Evolutionary conservation across 371 early-diverging fungal species (phyloP).

Genomic region (Blakeslea trispora): DNA sequence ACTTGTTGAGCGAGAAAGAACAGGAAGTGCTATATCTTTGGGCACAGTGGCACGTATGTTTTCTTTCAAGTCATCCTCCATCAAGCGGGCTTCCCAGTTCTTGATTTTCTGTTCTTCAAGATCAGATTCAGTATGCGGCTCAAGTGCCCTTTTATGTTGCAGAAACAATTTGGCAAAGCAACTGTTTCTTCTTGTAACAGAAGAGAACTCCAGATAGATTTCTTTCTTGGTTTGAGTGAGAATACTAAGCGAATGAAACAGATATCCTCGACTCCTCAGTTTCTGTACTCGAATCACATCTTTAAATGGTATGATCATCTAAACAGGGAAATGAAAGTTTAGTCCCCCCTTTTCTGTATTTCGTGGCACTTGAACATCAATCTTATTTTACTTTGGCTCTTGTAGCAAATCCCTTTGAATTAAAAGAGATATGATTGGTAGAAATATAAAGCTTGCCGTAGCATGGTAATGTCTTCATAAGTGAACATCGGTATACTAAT

Average conservation of each 20-base stretch:
- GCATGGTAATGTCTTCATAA: constrained; percentile 52
- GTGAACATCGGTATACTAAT: constrained; percentile 48
- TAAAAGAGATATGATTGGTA: constrained; percentile 64
- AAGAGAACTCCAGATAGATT: constrained; percentile 48
- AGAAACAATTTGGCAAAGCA: constrained; percentile 47
- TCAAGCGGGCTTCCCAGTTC: constrained; percentile 36
- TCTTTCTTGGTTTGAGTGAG: constrained; percentile 28
- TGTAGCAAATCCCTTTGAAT: constrained; percentile 62
- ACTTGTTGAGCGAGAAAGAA: constrained; percentile 22
- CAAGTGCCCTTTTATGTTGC: constrained; percentile 25
- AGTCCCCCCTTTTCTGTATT: no score
- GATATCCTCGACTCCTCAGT: constrained; percentile 42
- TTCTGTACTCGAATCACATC: constrained; percentile 48
- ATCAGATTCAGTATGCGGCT: constrained; percentile 16
- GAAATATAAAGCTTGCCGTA: constrained; percentile 74
- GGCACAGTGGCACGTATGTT: constrained; percentile 9
- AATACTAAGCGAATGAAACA: constrained; percentile 21
- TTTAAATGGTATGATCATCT: constrained; percentile 49
- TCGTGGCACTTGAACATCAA: no score
- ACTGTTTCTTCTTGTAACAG: constrained; percentile 41
- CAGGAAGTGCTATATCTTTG: constrained; percentile 20
- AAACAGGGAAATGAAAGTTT: no score
- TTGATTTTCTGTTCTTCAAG: constrained; percentile 27
- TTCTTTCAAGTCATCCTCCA: constrained; percentile 27
- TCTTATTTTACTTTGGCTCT: constrained; percentile 52